Percentiles rank a stretch among this genome's conserved stretches.
Conservation (phyloP, 306 rosid genomes). For the Delonix regia region DNA sequence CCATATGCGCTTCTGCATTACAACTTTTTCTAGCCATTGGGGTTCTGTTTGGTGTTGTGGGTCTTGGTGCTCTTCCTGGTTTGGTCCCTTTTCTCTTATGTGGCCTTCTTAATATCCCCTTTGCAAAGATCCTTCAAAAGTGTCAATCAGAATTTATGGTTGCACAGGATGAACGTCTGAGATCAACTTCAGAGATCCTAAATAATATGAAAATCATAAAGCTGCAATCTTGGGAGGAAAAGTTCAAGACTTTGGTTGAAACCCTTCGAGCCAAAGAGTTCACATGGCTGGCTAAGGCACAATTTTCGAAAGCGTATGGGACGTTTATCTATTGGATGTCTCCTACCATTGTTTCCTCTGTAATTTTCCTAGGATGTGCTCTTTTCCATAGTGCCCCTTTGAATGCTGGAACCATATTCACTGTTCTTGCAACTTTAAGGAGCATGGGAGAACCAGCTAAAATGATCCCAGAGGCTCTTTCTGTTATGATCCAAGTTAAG, state of each 20-base stretch:
- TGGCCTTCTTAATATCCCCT: constrained; percentile 67
- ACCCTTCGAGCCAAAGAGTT: constrained; percentile 60
- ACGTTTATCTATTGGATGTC: constrained; percentile 71
- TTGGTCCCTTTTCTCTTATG: constrained; percentile 61
- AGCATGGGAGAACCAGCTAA: constrained; percentile 70
- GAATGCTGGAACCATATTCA: constrained; percentile 78
- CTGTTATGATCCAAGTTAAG: constrained; percentile 68
- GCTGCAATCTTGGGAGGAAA: constrained; percentile 84
- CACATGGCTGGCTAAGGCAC: constrained; percentile 61
- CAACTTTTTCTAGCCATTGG: constrained; percentile 52
- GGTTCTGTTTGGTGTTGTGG: constrained; percentile 59
- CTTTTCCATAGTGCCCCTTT: constrained; percentile 61
- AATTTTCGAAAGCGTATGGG: constrained; percentile 41
- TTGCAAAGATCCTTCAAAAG: constrained; percentile 56
- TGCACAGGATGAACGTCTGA: constrained; percentile 77
- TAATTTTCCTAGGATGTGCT: constrained; percentile 59
- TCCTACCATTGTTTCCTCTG: constrained; percentile 67
- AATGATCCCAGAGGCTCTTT: constrained; percentile 79
- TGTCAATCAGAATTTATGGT: constrained; percentile 67
- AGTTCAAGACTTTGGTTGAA: constrained; percentile 56
- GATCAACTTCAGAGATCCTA: constrained; percentile 79
- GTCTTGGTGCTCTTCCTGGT: constrained; percentile 74
- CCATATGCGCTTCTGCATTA: constrained; percentile 49
- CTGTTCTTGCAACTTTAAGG: constrained; percentile 69
- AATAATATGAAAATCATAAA: constrained; percentile 82